phyloP scores from a whole-genome alignment of 2,329 filamentous ascomycete species.

The Camillea tinctor region DNA sequence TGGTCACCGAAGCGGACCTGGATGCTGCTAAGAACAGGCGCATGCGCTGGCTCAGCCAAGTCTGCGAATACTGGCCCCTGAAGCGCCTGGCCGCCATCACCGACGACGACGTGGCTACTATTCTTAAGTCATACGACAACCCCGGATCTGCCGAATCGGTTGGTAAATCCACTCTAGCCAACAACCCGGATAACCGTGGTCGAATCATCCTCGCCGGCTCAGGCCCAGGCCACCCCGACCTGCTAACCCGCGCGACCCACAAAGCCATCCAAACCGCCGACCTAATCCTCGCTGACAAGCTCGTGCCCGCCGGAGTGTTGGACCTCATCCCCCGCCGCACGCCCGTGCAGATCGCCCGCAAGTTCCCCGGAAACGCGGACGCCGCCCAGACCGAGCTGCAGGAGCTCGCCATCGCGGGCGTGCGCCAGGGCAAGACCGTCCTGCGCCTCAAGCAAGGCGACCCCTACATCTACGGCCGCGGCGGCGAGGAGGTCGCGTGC shows the following conservation, averaged over 20 bases:
- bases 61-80: constrained; percentile 98
- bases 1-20: constrained; percentile 71
- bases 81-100: constrained; percentile 75
- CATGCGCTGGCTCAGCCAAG: constrained; percentile 90
- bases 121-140: constrained; percentile 70
- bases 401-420: constrained; percentile 69
- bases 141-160: constrained; percentile 14
- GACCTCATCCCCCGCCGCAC: constrained; percentile 89
- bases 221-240: constrained; percentile 87
- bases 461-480: constrained; percentile 92
- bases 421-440: constrained; percentile 68
- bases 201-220: constrained; percentile 86
- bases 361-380: constrained; percentile 97
- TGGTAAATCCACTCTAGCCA: constrained; percentile 13
- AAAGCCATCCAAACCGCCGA: constrained; percentile 74
- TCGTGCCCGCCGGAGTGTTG: constrained; percentile 80
- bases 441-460: constrained; percentile 94
- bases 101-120: constrained; percentile 72
- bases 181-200: constrained; percentile 43
- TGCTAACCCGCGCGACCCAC: constrained; percentile 80
- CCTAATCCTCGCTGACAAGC: constrained; percentile 81
- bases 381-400: constrained; percentile 88
- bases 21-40: constrained; percentile 75
- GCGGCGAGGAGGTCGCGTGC: constrained; percentile 87
- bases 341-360: constrained; percentile 86